Conservation (phyloP, 306 rosid genomes). For the Alnus rubra region DNA sequence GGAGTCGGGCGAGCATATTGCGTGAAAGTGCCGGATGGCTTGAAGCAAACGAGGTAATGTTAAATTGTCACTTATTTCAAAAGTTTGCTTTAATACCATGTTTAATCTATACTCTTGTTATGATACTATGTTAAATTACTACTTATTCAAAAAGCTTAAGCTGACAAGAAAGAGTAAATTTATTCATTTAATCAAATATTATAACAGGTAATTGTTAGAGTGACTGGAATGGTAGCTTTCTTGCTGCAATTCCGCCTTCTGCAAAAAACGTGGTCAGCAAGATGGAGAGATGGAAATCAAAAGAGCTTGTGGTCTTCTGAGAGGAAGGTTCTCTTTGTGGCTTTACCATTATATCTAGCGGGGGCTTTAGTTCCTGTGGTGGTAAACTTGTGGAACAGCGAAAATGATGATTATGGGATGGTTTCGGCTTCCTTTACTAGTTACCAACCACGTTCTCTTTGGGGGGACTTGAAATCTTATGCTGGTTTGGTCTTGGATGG, state of each 20-base stretch:
- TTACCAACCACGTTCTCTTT: conserved; percentile 25
- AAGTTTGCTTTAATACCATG: too few relatives aligned
- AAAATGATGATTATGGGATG: neutral
- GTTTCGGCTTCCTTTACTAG: neutral
- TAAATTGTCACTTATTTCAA: too few relatives aligned
- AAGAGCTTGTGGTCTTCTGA: conserved; percentile 42
- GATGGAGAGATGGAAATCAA: conserved; percentile 31
- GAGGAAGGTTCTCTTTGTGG: conserved; percentile 30
- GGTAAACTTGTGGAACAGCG: conserved; percentile 14
- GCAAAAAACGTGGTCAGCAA: conserved; percentile 51
- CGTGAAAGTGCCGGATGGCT: conserved; percentile 49
- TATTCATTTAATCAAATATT: too few relatives aligned
- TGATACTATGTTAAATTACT: too few relatives aligned
- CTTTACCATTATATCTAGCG: conserved; percentile 33
- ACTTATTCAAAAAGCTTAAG: too few relatives aligned
- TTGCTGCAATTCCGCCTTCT: conserved; percentile 57
- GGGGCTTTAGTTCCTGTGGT: conserved; percentile 40
- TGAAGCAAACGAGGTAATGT: conserved; percentile 40
- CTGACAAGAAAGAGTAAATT: too few relatives aligned
- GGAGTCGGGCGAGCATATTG: conserved; percentile 13
- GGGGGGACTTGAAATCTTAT: conserved; percentile 45
- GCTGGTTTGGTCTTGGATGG: conserved; percentile 17
- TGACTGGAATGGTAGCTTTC: conserved; percentile 51
- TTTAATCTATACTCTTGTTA: too few relatives aligned
- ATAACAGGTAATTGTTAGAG: conserved; percentile 31